phyloP scores from a whole-genome alignment of 768 basidiomycete species.

The Mycena galopus region DNA sequence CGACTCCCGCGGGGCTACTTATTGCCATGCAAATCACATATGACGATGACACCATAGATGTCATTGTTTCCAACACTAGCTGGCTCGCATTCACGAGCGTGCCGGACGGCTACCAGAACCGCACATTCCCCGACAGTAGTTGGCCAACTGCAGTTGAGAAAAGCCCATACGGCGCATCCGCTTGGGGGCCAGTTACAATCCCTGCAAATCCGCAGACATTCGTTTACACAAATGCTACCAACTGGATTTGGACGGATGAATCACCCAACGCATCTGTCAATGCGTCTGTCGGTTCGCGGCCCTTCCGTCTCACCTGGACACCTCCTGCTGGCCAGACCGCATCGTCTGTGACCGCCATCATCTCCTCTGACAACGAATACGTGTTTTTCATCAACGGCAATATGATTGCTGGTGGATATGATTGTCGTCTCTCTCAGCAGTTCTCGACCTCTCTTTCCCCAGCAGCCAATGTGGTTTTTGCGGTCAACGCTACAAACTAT shows the following conservation, averaged over 20 bases:
- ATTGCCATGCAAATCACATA: slow-evolving; percentile 47
- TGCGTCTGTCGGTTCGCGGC: slow-evolving; percentile 40
- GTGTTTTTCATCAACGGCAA: slow-evolving; percentile 46
- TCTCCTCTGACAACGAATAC: slow-evolving; percentile 43
- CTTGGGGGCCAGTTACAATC: slow-evolving; percentile 29
- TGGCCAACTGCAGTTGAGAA: slow-evolving; percentile 46
- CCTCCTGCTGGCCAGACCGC: slow-evolving; percentile 40
- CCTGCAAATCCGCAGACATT: slow-evolving; percentile 37
- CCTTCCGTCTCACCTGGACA: slow-evolving; percentile 45
- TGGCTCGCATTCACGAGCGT: slow-evolving; percentile 45
- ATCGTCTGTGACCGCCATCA: slow-evolving; percentile 39
- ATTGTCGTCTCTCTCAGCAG: slow-evolving; percentile 22
- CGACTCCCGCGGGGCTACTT: slow-evolving; percentile 43
- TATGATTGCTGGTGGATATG: slow-evolving; percentile 37
- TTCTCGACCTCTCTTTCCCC: slow-evolving; percentile 33
- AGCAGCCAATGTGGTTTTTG: slow-evolving; percentile 35
- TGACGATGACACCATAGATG: slow-evolving; percentile 45
- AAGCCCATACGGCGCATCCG: slow-evolving; percentile 29
- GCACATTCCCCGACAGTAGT: slow-evolving; percentile 45
- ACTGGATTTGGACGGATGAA: slow-evolving; percentile 52
- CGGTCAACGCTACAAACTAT: slow-evolving; percentile 25
- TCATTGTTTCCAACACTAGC: slow-evolving; percentile 44
- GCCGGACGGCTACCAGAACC: slow-evolving; percentile 45
- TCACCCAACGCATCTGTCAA: slow-evolving; percentile 17
- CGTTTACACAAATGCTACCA: slow-evolving; percentile 32